These are phyloP conservation scores for Lasiosphaeria miniovina DNA, from an alignment of 495 filamentous ascomycete genomes.

Conservation along the genomic window DNA sequence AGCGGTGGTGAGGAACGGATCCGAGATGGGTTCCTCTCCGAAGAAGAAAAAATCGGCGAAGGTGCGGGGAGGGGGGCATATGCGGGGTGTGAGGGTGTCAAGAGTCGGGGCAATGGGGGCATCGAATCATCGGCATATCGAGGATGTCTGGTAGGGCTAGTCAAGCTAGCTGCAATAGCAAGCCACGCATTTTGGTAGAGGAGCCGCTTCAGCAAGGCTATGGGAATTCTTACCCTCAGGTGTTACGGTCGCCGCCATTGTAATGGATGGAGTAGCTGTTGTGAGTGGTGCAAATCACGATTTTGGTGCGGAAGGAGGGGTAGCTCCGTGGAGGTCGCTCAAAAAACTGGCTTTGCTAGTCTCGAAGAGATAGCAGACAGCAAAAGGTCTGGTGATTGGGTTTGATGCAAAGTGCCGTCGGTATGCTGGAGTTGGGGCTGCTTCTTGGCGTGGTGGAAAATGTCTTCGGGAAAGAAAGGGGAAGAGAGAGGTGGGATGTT, in stretches of 20 bases:
- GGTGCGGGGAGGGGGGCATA: neutral
- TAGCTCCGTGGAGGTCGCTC: conserved; percentile 24
- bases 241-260: conserved; percentile 29
- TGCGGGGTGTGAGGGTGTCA: no score
- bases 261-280: conserved; percentile 14
- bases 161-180: no score
- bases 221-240: conserved; percentile 27
- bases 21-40: neutral
- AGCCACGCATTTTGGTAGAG: neutral
- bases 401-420: neutral
- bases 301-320: conserved; percentile 21
- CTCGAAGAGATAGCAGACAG: neutral
- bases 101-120: no score
- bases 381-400: conserved; percentile 1
- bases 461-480: neutral
- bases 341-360: conserved; percentile 3
- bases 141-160: no score
- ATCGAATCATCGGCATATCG: no score
- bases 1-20: conserved; percentile 2
- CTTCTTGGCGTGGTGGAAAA: neutral
- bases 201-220: neutral
- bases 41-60: neutral
- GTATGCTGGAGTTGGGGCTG: neutral
- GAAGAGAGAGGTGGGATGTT: conserved; percentile 9
- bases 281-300: neutral